phyloP scores from a whole-genome alignment of 345 rosid species.

The Eucalyptus sp. region DNA sequence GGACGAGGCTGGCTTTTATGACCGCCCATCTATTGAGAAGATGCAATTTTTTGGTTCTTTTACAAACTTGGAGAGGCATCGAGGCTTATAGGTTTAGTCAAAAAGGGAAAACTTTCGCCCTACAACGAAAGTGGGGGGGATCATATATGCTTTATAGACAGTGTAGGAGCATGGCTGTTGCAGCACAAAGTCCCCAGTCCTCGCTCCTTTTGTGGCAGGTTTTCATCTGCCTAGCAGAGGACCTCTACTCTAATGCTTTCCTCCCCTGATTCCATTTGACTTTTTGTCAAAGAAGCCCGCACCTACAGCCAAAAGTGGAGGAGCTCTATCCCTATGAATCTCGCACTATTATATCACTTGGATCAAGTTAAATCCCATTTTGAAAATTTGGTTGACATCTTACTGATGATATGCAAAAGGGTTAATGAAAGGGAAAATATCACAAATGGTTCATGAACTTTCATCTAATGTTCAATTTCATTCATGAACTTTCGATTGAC shows the following conservation, averaged over 20 bases:
- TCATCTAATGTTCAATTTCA: too few species aligned
- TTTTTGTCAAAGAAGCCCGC: not conserved
- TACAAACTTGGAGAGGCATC: not conserved
- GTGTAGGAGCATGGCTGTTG: not conserved
- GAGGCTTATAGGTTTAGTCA: not conserved
- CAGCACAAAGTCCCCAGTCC: not conserved
- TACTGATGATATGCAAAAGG: not conserved
- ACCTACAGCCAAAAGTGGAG: not conserved
- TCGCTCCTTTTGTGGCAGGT: not conserved
- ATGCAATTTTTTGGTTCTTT: not conserved
- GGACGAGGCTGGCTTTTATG: not conserved
- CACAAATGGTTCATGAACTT: too few species aligned
- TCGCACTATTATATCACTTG: not conserved
- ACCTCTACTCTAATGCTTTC: not conserved
- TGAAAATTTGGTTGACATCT: not conserved
- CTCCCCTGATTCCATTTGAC: not conserved
- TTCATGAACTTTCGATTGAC: too few species aligned
- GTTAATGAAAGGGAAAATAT: not conserved
- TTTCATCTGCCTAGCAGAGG: not conserved
- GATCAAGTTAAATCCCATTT: not conserved
- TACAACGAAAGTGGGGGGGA: not conserved
- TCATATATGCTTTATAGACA: not conserved
- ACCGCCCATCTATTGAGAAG: not conserved
- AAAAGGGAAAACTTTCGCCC: not conserved
- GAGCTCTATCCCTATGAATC: not conserved